phyloP scores from a whole-genome alignment of 1,284 basidiomycete species.

The Leccinum solheimii region DNA sequence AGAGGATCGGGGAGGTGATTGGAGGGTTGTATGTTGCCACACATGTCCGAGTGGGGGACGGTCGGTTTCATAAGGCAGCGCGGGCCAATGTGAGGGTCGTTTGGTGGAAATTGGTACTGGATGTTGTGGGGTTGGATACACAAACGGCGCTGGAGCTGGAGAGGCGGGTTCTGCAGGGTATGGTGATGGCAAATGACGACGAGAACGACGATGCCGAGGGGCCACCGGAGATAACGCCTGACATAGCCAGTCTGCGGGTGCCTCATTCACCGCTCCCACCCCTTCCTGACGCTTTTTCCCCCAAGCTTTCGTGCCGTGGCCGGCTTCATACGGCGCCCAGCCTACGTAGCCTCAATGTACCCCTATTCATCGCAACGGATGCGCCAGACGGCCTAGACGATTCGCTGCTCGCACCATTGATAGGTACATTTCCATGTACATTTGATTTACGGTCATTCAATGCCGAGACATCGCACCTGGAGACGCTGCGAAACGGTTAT shows the following conservation, averaged over 20 bases:
- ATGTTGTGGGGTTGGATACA: slow-evolving; percentile 41
- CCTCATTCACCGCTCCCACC: slow-evolving; percentile 21
- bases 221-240: slow-evolving; percentile 19
- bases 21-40: slow-evolving; percentile 58
- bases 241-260: slow-evolving; percentile 26
- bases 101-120: slow-evolving; percentile 59
- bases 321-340: slow-evolving; percentile 34
- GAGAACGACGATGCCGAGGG: neutral
- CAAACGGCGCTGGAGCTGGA: slow-evolving; percentile 45
- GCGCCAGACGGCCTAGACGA: slow-evolving; percentile 46
- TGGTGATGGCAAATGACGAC: neutral
- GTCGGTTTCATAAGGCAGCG: slow-evolving; percentile 51
- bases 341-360: slow-evolving; percentile 52
- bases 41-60: slow-evolving; percentile 70
- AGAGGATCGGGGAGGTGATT: slow-evolving; percentile 44
- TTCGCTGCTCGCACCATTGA: slow-evolving; percentile 49
- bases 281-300: slow-evolving; percentile 22
- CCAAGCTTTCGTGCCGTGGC: slow-evolving; percentile 36
- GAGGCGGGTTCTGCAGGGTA: slow-evolving; percentile 13
- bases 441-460: slow-evolving; percentile 64
- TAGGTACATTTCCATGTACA: slow-evolving; percentile 67
- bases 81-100: slow-evolving; percentile 44
- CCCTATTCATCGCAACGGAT: slow-evolving; percentile 75
- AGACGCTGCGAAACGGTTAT: slow-evolving; percentile 45
- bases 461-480: slow-evolving; percentile 39